Evolutionary conservation across 495 filamentous ascomycete genomes (phyloP).

Genomic region (Aspergillus nanangensis): DNA sequence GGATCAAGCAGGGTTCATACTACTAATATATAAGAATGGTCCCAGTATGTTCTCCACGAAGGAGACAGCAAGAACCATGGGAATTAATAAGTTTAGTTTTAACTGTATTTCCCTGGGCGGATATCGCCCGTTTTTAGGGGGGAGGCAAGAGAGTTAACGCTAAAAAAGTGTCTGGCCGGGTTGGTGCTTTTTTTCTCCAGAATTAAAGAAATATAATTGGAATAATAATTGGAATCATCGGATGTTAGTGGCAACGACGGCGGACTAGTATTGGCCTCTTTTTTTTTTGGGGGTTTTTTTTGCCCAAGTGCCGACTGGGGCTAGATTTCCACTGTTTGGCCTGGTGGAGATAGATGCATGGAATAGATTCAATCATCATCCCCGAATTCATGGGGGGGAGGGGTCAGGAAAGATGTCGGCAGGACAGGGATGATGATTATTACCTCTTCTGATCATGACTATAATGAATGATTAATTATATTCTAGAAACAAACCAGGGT

Average conservation of each 20-base stretch:
- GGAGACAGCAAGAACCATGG: slow-evolving; percentile 1
- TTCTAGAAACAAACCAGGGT: too few relatives aligned
- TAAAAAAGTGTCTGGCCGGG: not conserved
- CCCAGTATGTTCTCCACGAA: slow-evolving; percentile 2
- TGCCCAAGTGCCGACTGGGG: slow-evolving; percentile 7
- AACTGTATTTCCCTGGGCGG: not conserved
- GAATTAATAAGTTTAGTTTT: not conserved
- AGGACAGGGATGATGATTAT: not conserved
- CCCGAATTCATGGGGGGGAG: too few relatives aligned
- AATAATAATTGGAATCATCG: too few relatives aligned
- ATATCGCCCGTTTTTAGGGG: not conserved
- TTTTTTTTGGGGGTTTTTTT: too few relatives aligned
- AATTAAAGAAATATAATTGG: not conserved
- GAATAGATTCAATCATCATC: not conserved
- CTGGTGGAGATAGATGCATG: not conserved
- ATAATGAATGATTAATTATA: too few relatives aligned
- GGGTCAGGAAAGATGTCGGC: not conserved
- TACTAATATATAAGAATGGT: not conserved
- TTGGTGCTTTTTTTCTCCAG: not conserved
- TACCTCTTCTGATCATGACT: too few relatives aligned
- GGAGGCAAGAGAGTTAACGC: not conserved
- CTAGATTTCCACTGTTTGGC: slow-evolving; percentile 2
- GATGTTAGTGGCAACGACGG: too few relatives aligned
- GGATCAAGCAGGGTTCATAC: slow-evolving; percentile 6
- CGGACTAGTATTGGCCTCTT: too few relatives aligned